These are phyloP conservation scores for Claviceps lovelessii DNA, from an alignment of 2,329 filamentous ascomycete species.

Conservation along the genomic window DNA sequence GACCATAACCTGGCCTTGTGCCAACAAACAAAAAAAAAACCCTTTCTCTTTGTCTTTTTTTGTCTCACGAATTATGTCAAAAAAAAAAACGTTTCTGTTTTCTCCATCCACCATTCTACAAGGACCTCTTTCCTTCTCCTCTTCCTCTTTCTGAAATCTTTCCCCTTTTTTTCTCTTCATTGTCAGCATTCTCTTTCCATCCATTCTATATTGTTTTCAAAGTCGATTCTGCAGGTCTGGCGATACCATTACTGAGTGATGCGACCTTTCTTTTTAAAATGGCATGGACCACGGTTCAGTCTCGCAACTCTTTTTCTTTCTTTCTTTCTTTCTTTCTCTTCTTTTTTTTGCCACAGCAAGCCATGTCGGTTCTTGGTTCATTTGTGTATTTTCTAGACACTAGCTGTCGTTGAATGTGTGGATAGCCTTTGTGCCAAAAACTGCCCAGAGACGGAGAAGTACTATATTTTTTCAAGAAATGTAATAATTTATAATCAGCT, in stretches of 20 bases:
- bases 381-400: not conserved
- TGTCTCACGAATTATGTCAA: not conserved
- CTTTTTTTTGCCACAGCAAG: not conserved
- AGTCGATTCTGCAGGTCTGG: not conserved
- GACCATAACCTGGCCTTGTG: not conserved
- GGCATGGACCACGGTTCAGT: too few species aligned
- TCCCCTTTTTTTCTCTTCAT: not conserved
- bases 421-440: not conserved
- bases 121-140: not conserved
- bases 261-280: too few species aligned
- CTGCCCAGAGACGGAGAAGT: too few species aligned
- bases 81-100: not conserved
- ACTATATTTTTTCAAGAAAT: too few species aligned
- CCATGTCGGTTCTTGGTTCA: not conserved
- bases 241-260: not conserved
- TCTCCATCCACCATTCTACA: not conserved
- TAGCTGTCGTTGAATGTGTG: not conserved
- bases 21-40: not conserved
- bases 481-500: too few species aligned
- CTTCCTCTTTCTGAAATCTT: not conserved
- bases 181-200: not conserved
- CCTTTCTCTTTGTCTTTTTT: not conserved
- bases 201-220: not conserved
- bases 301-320: too few species aligned
- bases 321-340: too few species aligned